Evolutionary conservation across 129 eudicot genomes (phyloP).

Genomic region (Ambrosia artemisiifolia): DNA sequence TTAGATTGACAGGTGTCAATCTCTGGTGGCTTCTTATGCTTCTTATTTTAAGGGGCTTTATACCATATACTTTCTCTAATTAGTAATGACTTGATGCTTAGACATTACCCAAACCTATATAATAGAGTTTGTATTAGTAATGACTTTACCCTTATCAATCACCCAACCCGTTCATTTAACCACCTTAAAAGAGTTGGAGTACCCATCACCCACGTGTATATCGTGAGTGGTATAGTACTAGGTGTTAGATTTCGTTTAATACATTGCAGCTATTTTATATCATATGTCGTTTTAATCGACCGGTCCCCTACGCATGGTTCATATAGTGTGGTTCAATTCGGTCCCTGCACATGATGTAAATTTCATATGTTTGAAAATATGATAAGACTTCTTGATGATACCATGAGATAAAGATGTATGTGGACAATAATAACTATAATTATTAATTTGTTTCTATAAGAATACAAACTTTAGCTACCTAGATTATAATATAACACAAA

Average conservation of each 20-base stretch:
- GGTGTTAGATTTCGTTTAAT: background rate
- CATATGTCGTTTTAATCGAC: background rate
- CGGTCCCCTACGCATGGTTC: background rate
- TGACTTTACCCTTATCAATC: background rate
- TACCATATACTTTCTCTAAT: no score
- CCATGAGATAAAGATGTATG: background rate
- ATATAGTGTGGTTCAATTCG: background rate
- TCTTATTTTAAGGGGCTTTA: no score
- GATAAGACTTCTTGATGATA: slow-evolving; percentile 5
- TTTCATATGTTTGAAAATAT: slow-evolving; percentile 9
- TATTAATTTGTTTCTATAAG: slow-evolving; percentile 11
- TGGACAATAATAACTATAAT: slow-evolving; percentile 13
- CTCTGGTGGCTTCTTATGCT: no score
- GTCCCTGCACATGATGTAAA: background rate
- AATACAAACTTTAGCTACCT: slow-evolving; percentile 4
- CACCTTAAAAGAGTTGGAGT: background rate
- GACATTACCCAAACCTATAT: no score
- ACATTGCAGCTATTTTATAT: background rate
- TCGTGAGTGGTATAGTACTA: background rate
- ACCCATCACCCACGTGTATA: background rate
- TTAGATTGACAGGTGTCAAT: no score
- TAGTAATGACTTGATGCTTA: no score
- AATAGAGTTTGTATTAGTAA: no score
- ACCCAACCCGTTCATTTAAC: background rate
- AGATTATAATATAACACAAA: no score